Evolutionary conservation across 1,284 basidiomycete species (phyloP).

Genomic region (Cutaneotrichosporon mucoides): DNA sequence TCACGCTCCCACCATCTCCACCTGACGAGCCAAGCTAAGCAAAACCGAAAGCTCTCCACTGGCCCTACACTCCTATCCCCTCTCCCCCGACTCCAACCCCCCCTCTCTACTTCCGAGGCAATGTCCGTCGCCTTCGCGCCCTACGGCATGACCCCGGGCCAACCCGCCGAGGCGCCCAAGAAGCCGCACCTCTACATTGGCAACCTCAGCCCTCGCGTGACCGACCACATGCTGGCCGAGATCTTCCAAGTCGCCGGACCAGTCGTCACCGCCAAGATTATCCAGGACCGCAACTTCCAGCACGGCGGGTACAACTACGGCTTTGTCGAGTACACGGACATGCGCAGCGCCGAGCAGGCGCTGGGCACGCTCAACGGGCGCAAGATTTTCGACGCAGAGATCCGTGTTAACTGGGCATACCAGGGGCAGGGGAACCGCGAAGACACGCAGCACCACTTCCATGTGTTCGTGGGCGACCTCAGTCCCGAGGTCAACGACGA

Average conservation of each 20-base stretch:
- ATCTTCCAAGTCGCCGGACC: conserved; percentile 93
- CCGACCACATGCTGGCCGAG: conserved; percentile 72
- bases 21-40: background rate
- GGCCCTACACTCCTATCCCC: background rate
- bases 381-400: conserved; percentile 96
- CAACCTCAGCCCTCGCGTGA: conserved; percentile 86
- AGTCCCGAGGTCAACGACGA: conserved; percentile 97
- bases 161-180: conserved; percentile 36
- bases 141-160: conserved; percentile 2
- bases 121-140: background rate
- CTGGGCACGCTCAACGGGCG: conserved; percentile 94
- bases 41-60: background rate
- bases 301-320: conserved; percentile 98
- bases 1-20: background rate
- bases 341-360: conserved; percentile 94
- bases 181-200: conserved; percentile 93
- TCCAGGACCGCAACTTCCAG: conserved; percentile 95
- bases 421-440: conserved; percentile 80
- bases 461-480: conserved; percentile 97
- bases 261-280: conserved; percentile 97
- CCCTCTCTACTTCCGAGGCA: background rate
- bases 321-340: conserved; percentile 95
- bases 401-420: conserved; percentile 96
- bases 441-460: conserved; percentile 91
- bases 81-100: background rate